Percentiles rank a stretch among this genome's conserved stretches.
phyloP scores from a whole-genome alignment of 2,329 filamentous ascomycete genomes.

The Hypoxylon sp. region DNA sequence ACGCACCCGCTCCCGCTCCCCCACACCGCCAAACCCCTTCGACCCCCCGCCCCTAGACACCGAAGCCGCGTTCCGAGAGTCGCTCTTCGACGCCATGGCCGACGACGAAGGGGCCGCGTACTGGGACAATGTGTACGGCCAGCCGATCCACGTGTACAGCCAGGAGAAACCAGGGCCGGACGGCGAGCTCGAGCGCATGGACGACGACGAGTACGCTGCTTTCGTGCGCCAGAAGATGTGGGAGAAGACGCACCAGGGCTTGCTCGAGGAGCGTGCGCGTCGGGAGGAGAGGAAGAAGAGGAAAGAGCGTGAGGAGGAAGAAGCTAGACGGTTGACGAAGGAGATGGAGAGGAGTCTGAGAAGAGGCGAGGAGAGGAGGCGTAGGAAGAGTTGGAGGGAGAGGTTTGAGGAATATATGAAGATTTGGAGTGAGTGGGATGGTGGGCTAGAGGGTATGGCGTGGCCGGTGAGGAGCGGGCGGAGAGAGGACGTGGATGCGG shows the following conservation, averaged over 20 bases:
- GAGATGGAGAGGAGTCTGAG: constrained; percentile 79
- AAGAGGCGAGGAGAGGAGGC: constrained; percentile 75
- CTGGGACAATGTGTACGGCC: constrained; percentile 97
- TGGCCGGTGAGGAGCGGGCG: constrained; percentile 82
- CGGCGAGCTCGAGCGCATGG: constrained; percentile 84
- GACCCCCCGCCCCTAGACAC: constrained; percentile 70
- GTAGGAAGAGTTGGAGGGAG: constrained; percentile 67
- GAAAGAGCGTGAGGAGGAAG: constrained; percentile 57
- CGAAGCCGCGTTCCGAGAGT: constrained; percentile 88
- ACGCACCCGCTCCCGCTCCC: constrained; percentile 58
- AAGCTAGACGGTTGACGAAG: constrained; percentile 65
- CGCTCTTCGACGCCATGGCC: constrained; percentile 95
- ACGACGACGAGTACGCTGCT: constrained; percentile 90
- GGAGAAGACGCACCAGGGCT: constrained; percentile 90
- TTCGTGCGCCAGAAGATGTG: constrained; percentile 93
- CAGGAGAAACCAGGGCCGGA: constrained; percentile 63
- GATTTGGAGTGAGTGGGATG: constrained; percentile 73
- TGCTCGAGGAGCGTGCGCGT: constrained; percentile 81
- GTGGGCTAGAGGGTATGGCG: constrained; percentile 60
- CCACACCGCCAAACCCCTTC: constrained; percentile 64
- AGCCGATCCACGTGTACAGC: constrained; percentile 88
- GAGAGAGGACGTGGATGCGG: constrained; percentile 53
- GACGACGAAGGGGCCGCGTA: constrained; percentile 96
- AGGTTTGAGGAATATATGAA: constrained; percentile 76
- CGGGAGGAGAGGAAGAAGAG: constrained; percentile 68